A percentile compares a stretch with the other conserved stretches of the same genome.
Conservation (phyloP, 192 early-diverging fungal species). For the Backusella parvicylindrica region DNA sequence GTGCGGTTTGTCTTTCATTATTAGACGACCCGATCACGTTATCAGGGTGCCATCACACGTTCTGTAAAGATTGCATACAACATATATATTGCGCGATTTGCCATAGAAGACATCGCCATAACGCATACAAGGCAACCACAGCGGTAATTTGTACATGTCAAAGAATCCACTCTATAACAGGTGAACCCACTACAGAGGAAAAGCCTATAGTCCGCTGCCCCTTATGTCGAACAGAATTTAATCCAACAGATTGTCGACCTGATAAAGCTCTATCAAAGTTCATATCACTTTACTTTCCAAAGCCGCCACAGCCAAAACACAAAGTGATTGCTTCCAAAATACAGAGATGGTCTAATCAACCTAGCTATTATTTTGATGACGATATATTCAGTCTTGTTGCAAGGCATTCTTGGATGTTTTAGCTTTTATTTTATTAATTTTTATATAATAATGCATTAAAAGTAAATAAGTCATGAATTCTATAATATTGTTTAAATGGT, state of each 20-base stretch:
- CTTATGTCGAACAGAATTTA: neutral
- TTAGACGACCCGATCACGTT: neutral
- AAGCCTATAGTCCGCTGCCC: neutral
- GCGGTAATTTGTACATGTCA: slow-evolving; percentile 3
- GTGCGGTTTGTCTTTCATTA: neutral
- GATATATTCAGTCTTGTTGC: neutral
- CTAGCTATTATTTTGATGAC: neutral
- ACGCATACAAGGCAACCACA: neutral
- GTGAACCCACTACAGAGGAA: neutral
- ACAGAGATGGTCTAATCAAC: neutral
- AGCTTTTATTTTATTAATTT: neutral
- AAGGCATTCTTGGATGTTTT: neutral
- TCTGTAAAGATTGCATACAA: neutral
- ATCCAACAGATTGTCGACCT: neutral
- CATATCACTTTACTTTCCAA: slow-evolving; percentile 4
- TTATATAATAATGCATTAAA: neutral
- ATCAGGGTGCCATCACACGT: neutral
- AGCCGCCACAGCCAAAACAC: neutral
- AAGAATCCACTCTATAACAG: slow-evolving; percentile 6
- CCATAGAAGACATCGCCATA: neutral
- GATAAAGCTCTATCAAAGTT: neutral
- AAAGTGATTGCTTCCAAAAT: neutral
- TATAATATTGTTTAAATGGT: neutral
- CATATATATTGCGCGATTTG: slow-evolving; percentile 1
- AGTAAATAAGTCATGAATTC: neutral